Evolutionary conservation across 2,329 filamentous ascomycete species (phyloP).

Genomic region (Anthostomella pinea): DNA sequence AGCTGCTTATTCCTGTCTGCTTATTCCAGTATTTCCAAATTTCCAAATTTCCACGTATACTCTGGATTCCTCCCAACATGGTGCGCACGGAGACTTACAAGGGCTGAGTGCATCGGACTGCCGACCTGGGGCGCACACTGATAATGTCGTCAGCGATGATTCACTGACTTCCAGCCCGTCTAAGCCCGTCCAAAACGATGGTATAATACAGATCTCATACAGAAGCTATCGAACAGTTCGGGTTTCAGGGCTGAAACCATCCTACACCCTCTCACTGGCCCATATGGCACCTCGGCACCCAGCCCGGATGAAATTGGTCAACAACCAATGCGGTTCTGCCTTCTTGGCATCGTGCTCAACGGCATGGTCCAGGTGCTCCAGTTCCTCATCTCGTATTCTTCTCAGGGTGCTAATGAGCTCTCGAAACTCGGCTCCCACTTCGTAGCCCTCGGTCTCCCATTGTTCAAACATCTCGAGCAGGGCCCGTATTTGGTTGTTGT

Average conservation of each 20-base stretch:
- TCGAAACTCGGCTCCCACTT: conserved; percentile 73
- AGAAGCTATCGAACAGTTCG: neutral
- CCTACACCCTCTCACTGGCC: conserved; percentile 72
- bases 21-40: too few relatives aligned
- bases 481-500: conserved; percentile 84
- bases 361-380: conserved; percentile 95
- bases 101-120: too few relatives aligned
- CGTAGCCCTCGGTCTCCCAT: conserved; percentile 75
- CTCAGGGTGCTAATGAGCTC: conserved; percentile 71
- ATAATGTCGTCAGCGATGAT: too few relatives aligned
- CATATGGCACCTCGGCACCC: conserved; percentile 92
- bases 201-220: too few relatives aligned
- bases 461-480: conserved; percentile 77
- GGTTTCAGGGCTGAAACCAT: neutral
- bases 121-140: too few relatives aligned
- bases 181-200: too few relatives aligned
- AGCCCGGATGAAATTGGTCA: conserved; percentile 83
- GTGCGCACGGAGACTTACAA: too few relatives aligned
- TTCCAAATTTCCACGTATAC: too few relatives aligned
- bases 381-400: conserved; percentile 87
- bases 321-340: conserved; percentile 82
- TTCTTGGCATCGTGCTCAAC: conserved; percentile 90
- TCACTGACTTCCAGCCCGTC: too few relatives aligned
- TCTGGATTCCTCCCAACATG: too few relatives aligned
- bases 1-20: too few relatives aligned